These are phyloP conservation scores for Lumnitzera littorea DNA, from an alignment of 345 rosid genomes.

Conservation along the genomic window DNA sequence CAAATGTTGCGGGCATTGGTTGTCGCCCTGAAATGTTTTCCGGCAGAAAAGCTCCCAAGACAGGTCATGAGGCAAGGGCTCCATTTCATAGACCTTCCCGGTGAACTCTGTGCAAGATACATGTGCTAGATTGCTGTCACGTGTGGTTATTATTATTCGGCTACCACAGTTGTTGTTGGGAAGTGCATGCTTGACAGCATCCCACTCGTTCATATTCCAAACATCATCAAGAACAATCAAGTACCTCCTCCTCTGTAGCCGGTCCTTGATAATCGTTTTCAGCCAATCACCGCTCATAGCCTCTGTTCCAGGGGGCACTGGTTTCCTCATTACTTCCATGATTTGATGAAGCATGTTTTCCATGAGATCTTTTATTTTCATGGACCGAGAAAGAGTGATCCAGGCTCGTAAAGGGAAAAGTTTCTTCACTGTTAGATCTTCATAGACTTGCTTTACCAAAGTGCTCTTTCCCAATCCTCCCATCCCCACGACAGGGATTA, in stretches of 20 bases:
- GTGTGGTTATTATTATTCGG: conserved; percentile 7
- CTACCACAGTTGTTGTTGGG: conserved; percentile 1
- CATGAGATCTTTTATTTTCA: conserved; percentile 12
- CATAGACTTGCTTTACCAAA: conserved; percentile 14
- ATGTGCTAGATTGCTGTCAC: not conserved
- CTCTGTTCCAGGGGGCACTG: not conserved
- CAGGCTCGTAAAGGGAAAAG: conserved; percentile 11
- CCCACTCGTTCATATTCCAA: conserved; percentile 3
- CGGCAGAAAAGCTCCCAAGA: conserved; percentile 6
- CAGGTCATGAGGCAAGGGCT: not conserved
- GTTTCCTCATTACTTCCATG: not conserved
- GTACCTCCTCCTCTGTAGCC: not conserved
- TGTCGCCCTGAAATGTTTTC: conserved; percentile 2
- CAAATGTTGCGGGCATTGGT: conserved; percentile 4
- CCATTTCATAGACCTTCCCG: not conserved
- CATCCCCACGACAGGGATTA: conserved; percentile 13
- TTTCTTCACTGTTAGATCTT: conserved; percentile 12
- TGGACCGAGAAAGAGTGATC: conserved; percentile 13
- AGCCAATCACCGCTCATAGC: conserved; percentile 2
- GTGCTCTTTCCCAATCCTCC: conserved; percentile 21
- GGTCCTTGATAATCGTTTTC: not conserved
- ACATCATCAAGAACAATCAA: conserved; percentile 8
- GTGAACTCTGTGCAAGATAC: not conserved
- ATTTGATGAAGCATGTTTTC: not conserved
- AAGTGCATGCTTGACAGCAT: conserved; percentile 1